phyloP scores from a whole-genome alignment of 2,329 filamentous ascomycete species.

The Epichloe scottii region DNA sequence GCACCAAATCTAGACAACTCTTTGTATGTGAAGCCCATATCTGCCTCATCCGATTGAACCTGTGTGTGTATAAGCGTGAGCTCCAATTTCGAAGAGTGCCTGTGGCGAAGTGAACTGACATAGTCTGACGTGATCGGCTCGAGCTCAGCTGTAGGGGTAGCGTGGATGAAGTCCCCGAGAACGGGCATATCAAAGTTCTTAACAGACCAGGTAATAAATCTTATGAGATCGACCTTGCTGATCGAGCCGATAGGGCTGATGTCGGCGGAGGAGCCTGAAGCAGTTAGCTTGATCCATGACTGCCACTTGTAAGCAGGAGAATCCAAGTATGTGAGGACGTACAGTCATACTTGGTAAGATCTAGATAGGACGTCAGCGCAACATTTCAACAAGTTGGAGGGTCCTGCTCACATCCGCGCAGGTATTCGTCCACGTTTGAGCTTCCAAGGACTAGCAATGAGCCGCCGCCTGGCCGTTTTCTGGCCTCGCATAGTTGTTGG shows the following conservation, averaged over 20 bases:
- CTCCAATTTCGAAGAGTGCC: conserved; percentile 8
- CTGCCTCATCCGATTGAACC: conserved; percentile 25
- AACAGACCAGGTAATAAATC: conserved; percentile 48
- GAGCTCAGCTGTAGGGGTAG: conserved; percentile 41
- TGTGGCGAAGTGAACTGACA: conserved; percentile 3
- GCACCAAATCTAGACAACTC: conserved; percentile 27
- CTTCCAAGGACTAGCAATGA: conserved; percentile 16
- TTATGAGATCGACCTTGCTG: conserved; percentile 50
- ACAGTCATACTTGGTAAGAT: conserved; percentile 24
- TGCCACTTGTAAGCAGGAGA: not conserved
- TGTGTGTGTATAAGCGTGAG: not conserved
- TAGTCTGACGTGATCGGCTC: conserved; percentile 26
- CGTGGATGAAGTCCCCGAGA: conserved; percentile 48
- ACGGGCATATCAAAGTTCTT: conserved; percentile 47
- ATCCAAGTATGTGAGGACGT: not conserved
- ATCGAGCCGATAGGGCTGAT: conserved; percentile 15
- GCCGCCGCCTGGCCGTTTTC: conserved; percentile 13
- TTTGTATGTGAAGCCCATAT: conserved; percentile 31
- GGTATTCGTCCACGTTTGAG: conserved; percentile 17
- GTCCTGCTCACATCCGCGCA: conserved; percentile 4
- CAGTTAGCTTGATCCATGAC: not conserved
- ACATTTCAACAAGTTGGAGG: not conserved
- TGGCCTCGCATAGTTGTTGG: conserved; percentile 13
- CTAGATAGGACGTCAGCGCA: not conserved
- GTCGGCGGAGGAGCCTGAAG: conserved; percentile 27